Percentiles rank a stretch among this genome's conserved stretches.
Evolutionary conservation across 257 asterid species (phyloP).

Genomic region (Cinchona pubescens): DNA sequence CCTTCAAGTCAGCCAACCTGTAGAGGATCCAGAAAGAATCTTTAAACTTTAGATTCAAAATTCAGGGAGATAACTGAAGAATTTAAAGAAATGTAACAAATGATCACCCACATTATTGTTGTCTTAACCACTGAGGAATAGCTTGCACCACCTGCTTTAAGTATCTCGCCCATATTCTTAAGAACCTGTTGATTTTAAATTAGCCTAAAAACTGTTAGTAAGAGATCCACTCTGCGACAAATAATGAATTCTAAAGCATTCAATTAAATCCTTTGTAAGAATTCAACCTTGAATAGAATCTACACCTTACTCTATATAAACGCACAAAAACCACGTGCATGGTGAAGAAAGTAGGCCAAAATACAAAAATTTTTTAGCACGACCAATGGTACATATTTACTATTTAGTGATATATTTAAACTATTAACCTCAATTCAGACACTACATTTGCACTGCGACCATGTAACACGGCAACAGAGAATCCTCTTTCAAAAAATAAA

Average conservation of each 20-base stretch:
- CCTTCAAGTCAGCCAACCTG: conserved; percentile 98
- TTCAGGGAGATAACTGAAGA: conserved; percentile 1
- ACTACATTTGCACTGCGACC: background rate
- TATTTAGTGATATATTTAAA: background rate
- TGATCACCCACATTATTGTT: conserved; percentile 71
- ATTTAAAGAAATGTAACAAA: conserved; percentile 6
- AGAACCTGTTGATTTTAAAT: conserved; percentile 54
- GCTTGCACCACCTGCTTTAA: conserved; percentile 85
- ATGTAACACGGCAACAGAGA: background rate
- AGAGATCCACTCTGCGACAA: background rate
- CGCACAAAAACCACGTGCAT: background rate
- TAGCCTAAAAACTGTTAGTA: conserved; percentile 14
- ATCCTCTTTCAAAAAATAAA: too few relatives aligned
- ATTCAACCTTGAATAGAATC: too few relatives aligned
- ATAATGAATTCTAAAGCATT: background rate
- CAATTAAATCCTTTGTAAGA: too few relatives aligned
- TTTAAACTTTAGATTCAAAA: conserved; percentile 17
- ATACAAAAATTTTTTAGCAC: background rate
- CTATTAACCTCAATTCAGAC: background rate
- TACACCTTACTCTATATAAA: background rate
- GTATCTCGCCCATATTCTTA: conserved; percentile 96
- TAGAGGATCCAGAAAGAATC: conserved; percentile 9
- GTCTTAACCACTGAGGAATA: conserved; percentile 97
- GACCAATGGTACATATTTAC: background rate
- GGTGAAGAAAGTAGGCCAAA: background rate